Conservation (phyloP, 345 rosid genomes). For the Gossypium bickii region DNA sequence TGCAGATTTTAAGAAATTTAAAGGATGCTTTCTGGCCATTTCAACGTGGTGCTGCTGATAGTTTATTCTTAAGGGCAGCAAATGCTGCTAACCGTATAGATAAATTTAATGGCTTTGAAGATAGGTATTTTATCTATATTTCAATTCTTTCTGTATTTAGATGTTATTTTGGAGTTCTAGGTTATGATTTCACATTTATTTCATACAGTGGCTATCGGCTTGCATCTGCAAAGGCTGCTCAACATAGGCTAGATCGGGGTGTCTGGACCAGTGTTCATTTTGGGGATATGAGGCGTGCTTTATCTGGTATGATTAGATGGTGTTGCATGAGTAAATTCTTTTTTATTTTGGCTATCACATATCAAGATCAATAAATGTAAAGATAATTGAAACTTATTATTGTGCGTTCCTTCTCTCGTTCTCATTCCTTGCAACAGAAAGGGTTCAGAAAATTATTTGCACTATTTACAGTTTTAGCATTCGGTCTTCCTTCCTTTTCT, state of each 20-base stretch:
- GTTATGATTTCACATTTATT: neutral
- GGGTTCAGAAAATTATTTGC: neutral
- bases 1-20: slow-evolving; percentile 49
- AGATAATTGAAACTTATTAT: neutral
- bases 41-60: slow-evolving; percentile 29
- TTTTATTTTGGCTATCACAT: neutral
- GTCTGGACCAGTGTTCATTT: slow-evolving; percentile 47
- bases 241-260: slow-evolving; percentile 51
- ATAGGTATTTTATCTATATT: slow-evolving; percentile 31
- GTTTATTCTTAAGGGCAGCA: slow-evolving; percentile 54
- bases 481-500: neutral
- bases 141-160: slow-evolving; percentile 10
- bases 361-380: neutral
- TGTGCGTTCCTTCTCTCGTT: neutral
- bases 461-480: neutral
- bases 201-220: slow-evolving; percentile 43
- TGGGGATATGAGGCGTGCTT: slow-evolving; percentile 62
- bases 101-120: slow-evolving; percentile 28
- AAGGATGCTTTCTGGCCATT: slow-evolving; percentile 72
- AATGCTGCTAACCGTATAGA: slow-evolving; percentile 45
- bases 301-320: slow-evolving; percentile 38
- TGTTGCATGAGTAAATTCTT: neutral
- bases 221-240: slow-evolving; percentile 59
- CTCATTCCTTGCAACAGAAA: neutral
- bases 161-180: neutral